Evolutionary conservation across 768 basidiomycete species (phyloP).

Genomic region (Tulasnella sp.): DNA sequence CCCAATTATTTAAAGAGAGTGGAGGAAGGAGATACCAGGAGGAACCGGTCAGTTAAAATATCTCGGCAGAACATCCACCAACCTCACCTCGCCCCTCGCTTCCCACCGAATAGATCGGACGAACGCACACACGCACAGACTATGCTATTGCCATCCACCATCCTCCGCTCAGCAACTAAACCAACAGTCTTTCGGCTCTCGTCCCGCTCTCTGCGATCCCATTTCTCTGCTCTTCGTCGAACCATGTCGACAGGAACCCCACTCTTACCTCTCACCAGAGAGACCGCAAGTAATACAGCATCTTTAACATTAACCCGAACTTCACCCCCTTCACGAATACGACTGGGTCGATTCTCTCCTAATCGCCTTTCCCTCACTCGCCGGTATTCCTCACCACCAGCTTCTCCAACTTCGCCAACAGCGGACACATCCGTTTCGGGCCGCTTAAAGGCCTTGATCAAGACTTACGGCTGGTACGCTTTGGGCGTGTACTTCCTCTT

Average conservation of each 20-base stretch:
- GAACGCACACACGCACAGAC: neutral
- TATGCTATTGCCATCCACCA: conserved; percentile 8
- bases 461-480: conserved; percentile 93
- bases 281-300: neutral
- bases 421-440: conserved; percentile 42
- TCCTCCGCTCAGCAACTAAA: conserved; percentile 4
- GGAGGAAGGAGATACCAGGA: conserved; percentile 3
- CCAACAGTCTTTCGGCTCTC: neutral
- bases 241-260: conserved; percentile 12
- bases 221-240: neutral
- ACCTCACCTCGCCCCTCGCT: neutral
- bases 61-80: neutral
- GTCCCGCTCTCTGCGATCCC: neutral
- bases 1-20: conserved; percentile 5
- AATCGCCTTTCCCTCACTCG: neutral
- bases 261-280: conserved; percentile 7
- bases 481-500: conserved; percentile 80
- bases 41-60: neutral
- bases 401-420: conserved; percentile 14
- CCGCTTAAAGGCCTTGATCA: conserved; percentile 73
- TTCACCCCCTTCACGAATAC: conserved; percentile 11
- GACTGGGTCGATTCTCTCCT: conserved; percentile 13
- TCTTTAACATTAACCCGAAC: conserved; percentile 11
- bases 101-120: neutral
- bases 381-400: conserved; percentile 8